Evolutionary conservation across 805 yeast species (phyloP).

Genomic region (Teunomyces stri): DNA sequence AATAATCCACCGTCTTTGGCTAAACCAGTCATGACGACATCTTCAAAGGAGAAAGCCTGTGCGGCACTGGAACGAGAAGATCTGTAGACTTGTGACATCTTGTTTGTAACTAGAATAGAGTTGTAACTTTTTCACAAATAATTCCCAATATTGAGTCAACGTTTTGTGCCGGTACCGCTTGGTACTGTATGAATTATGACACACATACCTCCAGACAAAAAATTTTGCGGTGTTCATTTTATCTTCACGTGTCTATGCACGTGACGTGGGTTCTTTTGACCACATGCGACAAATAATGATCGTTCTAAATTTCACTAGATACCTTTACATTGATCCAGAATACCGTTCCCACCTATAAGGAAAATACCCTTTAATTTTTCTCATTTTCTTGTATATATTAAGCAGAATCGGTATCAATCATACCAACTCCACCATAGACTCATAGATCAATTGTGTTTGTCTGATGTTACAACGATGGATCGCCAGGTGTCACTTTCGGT

Average conservation of each 20-base stretch:
- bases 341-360: neutral
- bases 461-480: slow-evolving; percentile 10
- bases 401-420: neutral
- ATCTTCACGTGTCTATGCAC: neutral
- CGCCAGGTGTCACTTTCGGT: slow-evolving; percentile 7
- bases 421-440: neutral
- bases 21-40: slow-evolving; percentile 82
- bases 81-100: slow-evolving; percentile 61
- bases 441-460: neutral
- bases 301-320: neutral
- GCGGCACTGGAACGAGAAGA: slow-evolving; percentile 66
- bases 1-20: slow-evolving; percentile 97
- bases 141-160: neutral
- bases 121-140: neutral
- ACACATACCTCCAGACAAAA: neutral
- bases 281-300: neutral
- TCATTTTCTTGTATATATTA: neutral
- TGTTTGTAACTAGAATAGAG: neutral
- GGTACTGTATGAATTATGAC: neutral
- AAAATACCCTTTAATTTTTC: neutral
- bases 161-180: slow-evolving; percentile 1
- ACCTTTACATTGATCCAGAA: neutral
- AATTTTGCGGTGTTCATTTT: neutral
- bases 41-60: slow-evolving; percentile 67
- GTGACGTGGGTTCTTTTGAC: neutral